Base-by-base conservation (phyloP, 192 early-diverging fungal species). In the Powellomyces hirtus region DNA sequence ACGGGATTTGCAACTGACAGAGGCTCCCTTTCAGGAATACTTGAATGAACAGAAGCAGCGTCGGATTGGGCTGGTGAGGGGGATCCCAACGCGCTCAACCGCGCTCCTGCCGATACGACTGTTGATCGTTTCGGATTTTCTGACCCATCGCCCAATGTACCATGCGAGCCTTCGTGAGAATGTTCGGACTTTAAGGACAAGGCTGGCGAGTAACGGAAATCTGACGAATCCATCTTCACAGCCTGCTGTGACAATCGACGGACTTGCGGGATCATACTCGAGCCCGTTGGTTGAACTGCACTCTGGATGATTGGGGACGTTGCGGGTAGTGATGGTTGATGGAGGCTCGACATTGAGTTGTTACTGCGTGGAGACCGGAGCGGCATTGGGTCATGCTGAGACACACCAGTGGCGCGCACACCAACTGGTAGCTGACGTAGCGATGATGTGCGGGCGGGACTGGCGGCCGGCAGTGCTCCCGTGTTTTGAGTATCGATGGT, bases 401-500 rank as follows among this genome's bases (percentile, higher is more conserved):
- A 27, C 29, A 6, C 4, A 16, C 27, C 4, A 16, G 27, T 27
- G 53, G 20, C 10, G 3, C 33, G 5, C 29, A 29, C 53, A 30
- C 2, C 16, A 13, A 27, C 51, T 24, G 13, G 31, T 16, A 16
- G 53, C 53, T 16, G 26, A 34, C 53, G 53, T 6, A 56, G 53
- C 53, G 53, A 56, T 29, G 53, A 33, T 29, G 53, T 56, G 5
- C 53, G 53, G 3, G 53, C 26, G 5, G 53, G 46, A 14, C 46
- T 49, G n/a, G n/a, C 46, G n/a, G 46, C 46, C 46, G 46, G 46
- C 46, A 49, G 46, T n/a, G n/a, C n/a, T n/a, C n/a, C n/a, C n/a
- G n/a, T n/a, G n/a, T n/a, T n/a, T n/a, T n/a, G n/a, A n/a, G n/a
- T n/a, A n/a, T n/a, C n/a, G n/a, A n/a, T n/a, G n/a, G n/a, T n/a